phyloP scores from a whole-genome alignment of 73 alveolate species.

The Tetrahymena malaccensis region DNA sequence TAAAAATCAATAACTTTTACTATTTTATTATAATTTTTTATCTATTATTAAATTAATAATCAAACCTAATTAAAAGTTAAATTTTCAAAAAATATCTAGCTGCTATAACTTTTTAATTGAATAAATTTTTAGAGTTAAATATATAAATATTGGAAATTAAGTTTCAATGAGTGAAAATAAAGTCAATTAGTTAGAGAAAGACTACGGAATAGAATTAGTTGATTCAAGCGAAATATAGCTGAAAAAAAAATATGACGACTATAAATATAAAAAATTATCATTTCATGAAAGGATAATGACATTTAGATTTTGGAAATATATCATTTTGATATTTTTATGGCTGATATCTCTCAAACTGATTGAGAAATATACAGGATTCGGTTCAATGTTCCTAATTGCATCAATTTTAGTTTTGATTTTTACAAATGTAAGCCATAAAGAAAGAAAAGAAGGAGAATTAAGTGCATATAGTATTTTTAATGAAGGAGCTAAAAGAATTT shows the following conservation, averaged over 20 bases:
- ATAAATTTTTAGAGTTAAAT: neutral
- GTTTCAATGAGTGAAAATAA: neutral
- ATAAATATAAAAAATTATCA: neutral
- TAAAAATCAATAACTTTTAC: too few species aligned
- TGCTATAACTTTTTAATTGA: neutral
- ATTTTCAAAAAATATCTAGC: neutral
- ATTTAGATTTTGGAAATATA: neutral
- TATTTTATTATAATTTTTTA: too few species aligned
- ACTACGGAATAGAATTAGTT: neutral
- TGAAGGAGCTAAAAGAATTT: conserved; percentile 22
- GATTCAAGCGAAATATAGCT: neutral
- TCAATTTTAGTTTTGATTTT: conserved; percentile 7
- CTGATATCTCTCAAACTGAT: neutral
- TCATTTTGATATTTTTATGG: neutral
- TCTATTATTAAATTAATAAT: too few species aligned
- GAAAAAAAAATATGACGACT: neutral
- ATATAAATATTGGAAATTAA: neutral
- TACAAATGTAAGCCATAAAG: conserved; percentile 16
- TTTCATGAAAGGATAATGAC: neutral
- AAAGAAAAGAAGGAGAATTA: conserved; percentile 11
- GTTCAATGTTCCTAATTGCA: neutral
- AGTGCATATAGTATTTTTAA: conserved; percentile 29
- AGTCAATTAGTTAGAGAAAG: neutral
- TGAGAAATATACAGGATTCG: neutral
- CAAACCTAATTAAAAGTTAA: too few species aligned